Base-by-base conservation (phyloP, 441 rosid species). In the Adansonia grandidieri region DNA sequence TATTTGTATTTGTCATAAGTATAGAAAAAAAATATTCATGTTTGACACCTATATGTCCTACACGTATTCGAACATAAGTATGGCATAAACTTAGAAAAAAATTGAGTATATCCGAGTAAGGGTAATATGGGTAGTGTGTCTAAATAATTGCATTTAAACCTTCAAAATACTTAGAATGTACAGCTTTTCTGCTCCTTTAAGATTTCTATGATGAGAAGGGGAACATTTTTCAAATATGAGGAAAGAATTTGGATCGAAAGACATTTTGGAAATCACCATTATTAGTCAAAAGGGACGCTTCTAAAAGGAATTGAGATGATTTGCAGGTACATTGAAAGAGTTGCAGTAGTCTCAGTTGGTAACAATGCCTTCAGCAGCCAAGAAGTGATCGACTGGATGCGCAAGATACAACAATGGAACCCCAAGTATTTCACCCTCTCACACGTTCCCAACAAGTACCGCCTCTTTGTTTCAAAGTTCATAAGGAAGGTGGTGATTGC, bases 311-410 rank as follows among this genome's bases (percentile, higher is more conserved):
- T 1, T n/a, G 13, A 45, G 68, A 58, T 76, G 32, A 62, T 81
- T 77, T 84, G 80, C 77, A 95, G 97, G 93, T 91, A 96, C 76
- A 85, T 92, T 51, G 96, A 91, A 84, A 88, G 95, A 86, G 89
- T 90, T 54, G 94, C 96, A 9, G 84, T 84, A 42, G 93, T 93
- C 63, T 91, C 99, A 0, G 83, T 84, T n/a, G 88, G 86, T 57
- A 74, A 86, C 45, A 86, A 82, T 58, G 77, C 87, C 72, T 85
- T 83, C 50, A 88, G 92, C 77, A 82, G 76, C 45, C 80, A 82
- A 74, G 94, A 89, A 73, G 92, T 83, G 42, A 79, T 89, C 24
- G 88, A 87, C 51, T 92, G 97, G 99, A 93, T 93, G 99, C 88
- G 80, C 56, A 96, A 86, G 85, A 89, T 92, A 68, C 92, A 91